Conservation (phyloP, 305 asterid species). For the Rubia tinctorum region DNA sequence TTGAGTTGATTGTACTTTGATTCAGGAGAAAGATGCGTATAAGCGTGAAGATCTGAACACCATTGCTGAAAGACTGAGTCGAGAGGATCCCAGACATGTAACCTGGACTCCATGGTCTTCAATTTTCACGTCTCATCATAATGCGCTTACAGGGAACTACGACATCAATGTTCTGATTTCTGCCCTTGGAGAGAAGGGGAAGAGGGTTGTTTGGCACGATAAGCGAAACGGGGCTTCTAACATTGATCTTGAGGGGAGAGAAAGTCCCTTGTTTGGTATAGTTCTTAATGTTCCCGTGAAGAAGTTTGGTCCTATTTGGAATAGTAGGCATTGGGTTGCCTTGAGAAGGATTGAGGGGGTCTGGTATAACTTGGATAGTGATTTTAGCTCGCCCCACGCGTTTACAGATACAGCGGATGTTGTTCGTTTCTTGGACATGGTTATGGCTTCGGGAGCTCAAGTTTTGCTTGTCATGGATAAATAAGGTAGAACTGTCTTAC, state of each 20-base stretch:
- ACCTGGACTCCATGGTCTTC: constrained; percentile 61
- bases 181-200: constrained; percentile 71
- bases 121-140: constrained; percentile 82
- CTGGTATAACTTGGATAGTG: constrained; percentile 94
- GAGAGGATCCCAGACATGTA: constrained; percentile 56
- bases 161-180: constrained; percentile 76
- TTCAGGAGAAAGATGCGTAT: constrained; percentile 71
- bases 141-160: constrained; percentile 75
- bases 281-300: constrained; percentile 65
- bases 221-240: constrained; percentile 53
- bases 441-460: constrained; percentile 53
- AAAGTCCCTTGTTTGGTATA: constrained; percentile 56
- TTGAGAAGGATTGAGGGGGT: constrained; percentile 51
- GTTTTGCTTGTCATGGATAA: constrained; percentile 60
- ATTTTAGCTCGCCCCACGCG: constrained; percentile 46
- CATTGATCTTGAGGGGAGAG: constrained; percentile 49
- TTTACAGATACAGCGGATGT: constrained; percentile 44
- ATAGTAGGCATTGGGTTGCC: constrained; percentile 81
- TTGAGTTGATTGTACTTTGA: constrained; percentile 13
- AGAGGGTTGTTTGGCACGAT: constrained; percentile 76
- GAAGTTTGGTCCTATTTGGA: constrained; percentile 64
- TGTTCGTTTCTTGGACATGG: constrained; percentile 44
- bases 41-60: constrained; percentile 46
- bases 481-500: constrained; percentile 23
- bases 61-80: constrained; percentile 61